Base-by-base conservation (phyloP, 441 rosid species). In the Corymbia calophylla region DNA sequence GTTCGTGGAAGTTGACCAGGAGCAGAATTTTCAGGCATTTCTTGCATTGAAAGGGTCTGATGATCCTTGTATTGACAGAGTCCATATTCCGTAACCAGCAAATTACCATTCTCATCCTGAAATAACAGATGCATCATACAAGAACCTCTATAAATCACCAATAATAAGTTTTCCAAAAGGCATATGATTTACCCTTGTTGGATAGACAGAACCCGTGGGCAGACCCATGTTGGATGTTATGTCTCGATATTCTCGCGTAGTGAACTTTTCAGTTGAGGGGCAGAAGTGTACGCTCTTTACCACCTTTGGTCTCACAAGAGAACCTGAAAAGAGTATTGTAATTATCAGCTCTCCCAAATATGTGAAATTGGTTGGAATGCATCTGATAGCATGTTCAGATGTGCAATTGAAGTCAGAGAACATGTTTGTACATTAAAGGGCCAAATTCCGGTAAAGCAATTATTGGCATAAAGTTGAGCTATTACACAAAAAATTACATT, bases 1-100 rank as follows among this genome's bases (percentile, higher is more conserved):
- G 98, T 96, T 77, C 99, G 94, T 87, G 99, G 99, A 91, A 98
- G 98, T 94, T 98, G 99, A 91, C 99, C 99, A 90, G 99, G 99
- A 92, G 99, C 99, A 93, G 99, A 94, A 89, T 97, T 98, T 92
- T 98, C 99, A 25, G 99, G 99, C 87, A 98, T 97, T 95, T 98
- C 99, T 94, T 98, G 99, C 92, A 98, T 94, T 85, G 99, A 96
- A 92, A 98, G 90, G 91, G 99, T 97, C 94, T 98, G 99, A 89
- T 98, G 99, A 93, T 98, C 99, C 94, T 96, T 97, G 90, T 98
- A 98, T 90, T 92, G 93, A 95, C 99, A 98, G 87, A 98, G 90
- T 53, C 99, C 99, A 91, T 95, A 98, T 93, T 97, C 99, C 87
- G 99, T 98, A 87, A 97, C 99, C 95, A 98, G 93, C 82, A 97